Evolutionary conservation across 345 rosid species (phyloP).

Genomic region (Syzygium jambos): DNA sequence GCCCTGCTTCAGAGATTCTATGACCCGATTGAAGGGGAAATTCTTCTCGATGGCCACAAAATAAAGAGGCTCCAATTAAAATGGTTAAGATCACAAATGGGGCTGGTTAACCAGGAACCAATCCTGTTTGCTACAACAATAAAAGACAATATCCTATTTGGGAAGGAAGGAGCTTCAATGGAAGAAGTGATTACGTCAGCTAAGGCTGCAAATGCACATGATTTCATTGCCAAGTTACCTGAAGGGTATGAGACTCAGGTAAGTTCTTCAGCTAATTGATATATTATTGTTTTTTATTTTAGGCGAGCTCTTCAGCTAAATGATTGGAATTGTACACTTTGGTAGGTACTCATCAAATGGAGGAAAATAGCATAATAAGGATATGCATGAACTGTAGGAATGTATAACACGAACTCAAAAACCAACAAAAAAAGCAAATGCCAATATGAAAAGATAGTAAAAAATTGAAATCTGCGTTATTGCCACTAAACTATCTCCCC

Average conservation of each 20-base stretch:
- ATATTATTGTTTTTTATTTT: background rate
- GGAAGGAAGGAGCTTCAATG: slow-evolving; percentile 54
- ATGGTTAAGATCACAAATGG: slow-evolving; percentile 66
- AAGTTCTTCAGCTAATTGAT: slow-evolving; percentile 5
- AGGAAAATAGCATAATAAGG: background rate
- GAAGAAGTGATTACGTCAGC: slow-evolving; percentile 48
- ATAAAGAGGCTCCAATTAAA: slow-evolving; percentile 47
- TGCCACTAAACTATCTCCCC: background rate
- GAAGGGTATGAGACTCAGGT: slow-evolving; percentile 67
- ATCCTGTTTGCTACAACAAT: slow-evolving; percentile 56
- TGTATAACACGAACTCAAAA: background rate
- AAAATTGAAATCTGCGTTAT: background rate
- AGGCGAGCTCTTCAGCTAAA: background rate
- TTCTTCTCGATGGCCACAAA: slow-evolving; percentile 52
- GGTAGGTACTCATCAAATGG: background rate
- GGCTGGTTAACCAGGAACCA: slow-evolving; percentile 60
- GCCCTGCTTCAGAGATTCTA: slow-evolving; percentile 60
- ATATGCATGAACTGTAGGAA: background rate
- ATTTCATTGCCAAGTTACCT: slow-evolving; percentile 51
- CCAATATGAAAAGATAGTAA: background rate
- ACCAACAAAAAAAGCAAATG: background rate
- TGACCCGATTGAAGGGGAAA: slow-evolving; percentile 45
- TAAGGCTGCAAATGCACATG: slow-evolving; percentile 56
- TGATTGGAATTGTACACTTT: background rate
- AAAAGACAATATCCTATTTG: slow-evolving; percentile 52